These are phyloP conservation scores for Grosmannia clavigera DNA, from an alignment of 2,329 filamentous ascomycete species.

Conservation along the genomic window DNA sequence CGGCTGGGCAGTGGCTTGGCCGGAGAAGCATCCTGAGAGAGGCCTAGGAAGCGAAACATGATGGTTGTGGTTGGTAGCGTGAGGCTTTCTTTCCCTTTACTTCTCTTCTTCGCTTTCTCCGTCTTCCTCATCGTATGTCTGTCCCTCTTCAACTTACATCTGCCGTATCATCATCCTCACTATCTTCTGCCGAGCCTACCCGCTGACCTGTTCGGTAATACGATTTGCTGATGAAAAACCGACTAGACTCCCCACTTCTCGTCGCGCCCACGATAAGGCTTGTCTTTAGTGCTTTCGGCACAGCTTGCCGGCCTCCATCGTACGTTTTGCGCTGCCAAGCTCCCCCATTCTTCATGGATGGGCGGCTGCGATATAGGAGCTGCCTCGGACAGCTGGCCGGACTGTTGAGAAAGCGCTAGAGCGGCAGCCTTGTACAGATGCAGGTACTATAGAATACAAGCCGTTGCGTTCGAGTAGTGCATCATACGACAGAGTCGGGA, in stretches of 20 bases:
- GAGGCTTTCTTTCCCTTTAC: not conserved
- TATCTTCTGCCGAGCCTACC: not conserved
- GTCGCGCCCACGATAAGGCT: not conserved
- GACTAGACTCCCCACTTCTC: not conserved
- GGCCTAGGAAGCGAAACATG: constrained; percentile 7
- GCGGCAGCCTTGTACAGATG: not conserved
- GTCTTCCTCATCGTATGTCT: no score
- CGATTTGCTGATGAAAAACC: not conserved
- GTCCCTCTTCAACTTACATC: no score
- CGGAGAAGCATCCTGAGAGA: not conserved
- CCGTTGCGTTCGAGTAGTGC: no score
- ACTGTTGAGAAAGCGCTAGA: not conserved
- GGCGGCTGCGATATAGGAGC: not conserved
- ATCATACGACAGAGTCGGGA: no score
- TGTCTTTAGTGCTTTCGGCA: not conserved
- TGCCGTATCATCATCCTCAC: not conserved
- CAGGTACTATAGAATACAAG: not conserved
- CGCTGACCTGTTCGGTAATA: not conserved
- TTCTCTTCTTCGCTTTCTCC: not conserved
- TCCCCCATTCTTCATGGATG: not conserved
- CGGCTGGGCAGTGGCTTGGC: constrained; percentile 1
- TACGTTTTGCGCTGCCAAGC: not conserved
- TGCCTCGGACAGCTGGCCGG: not conserved
- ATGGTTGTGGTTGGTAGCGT: not conserved
- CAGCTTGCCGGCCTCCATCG: not conserved